Evolutionary conservation across 768 basidiomycete genomes (phyloP), one percentile per base, ranked within the genome.

Genomic region (Podaxis carcinomalis): DNA sequence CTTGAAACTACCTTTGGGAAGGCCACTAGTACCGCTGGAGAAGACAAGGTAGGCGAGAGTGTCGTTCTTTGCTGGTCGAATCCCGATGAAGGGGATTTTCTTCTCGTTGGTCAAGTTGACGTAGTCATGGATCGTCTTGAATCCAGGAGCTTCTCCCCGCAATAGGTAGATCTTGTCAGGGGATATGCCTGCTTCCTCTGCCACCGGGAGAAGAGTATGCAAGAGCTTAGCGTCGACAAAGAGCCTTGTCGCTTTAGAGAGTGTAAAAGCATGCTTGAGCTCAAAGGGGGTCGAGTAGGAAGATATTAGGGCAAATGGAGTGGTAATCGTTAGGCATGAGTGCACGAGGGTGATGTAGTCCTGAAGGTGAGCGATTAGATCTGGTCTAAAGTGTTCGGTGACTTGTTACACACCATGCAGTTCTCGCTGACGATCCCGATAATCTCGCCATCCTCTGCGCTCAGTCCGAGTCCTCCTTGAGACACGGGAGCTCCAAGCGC

Each of bases 21-120:
- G 73, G 0, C 90, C 90, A 62, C 81, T 90, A 0, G 90, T 92
- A 23, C 90, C 90, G 65, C 90, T 91, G 0, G 90, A 92, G 67
- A 89, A 90, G 0, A 87, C 75, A 2, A 92, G 74, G 68, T 91
- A 89, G 0, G 87, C 89, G 1, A 90, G 72, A 0, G 85, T 88
- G 61, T 86, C 74, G 32, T 73, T 75, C 16, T 64, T 72, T 0
- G 82, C 87, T 0, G 77, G 74, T 44, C 75, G 77, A 35, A 84
- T 70, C 0, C 75, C 73, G 1, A 82, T 66, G 1, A 75, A 68
- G 6, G 82, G 77, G 1, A 81, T 65, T 0, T 73, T 71, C 21
- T 73, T 75, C 10, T 61, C 64, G 44, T 71, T 73, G 27, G 77
- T 78, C 9, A 70, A 65, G 5, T 74, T 69, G 11, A 87, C 75